A percentile compares a stretch with the other conserved stretches of the same genome.
Evolutionary conservation across 768 basidiomycete genomes (phyloP).

Genomic region (Rhizopogon vulgaris): DNA sequence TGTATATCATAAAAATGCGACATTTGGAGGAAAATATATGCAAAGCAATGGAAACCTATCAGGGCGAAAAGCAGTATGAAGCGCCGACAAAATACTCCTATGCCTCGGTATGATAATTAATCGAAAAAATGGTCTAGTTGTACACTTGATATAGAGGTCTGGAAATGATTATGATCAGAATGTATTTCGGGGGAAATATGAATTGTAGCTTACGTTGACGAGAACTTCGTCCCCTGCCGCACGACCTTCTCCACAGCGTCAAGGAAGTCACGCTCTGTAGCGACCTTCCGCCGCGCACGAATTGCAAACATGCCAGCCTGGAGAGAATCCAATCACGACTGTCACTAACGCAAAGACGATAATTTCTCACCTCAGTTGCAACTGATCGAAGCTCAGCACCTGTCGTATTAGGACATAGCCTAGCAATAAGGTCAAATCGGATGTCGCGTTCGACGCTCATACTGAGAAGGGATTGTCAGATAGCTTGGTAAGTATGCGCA

Average conservation of each 20-base stretch:
- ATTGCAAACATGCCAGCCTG: slow-evolving; percentile 99
- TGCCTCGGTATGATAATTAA: too few species aligned
- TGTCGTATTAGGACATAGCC: slow-evolving; percentile 95
- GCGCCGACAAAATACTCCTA: too few species aligned
- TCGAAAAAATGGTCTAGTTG: slow-evolving; percentile 47
- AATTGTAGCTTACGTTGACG: slow-evolving; percentile 70
- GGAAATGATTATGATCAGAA: slow-evolving; percentile 7
- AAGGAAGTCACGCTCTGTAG: slow-evolving; percentile 95
- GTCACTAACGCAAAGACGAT: not conserved
- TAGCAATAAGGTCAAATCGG: slow-evolving; percentile 94
- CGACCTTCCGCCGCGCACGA: slow-evolving; percentile 91
- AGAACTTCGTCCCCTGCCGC: slow-evolving; percentile 96
- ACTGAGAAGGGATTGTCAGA: slow-evolving; percentile 32
- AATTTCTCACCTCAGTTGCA: slow-evolving; percentile 77
- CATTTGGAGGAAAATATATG: not conserved
- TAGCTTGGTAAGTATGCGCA: not conserved
- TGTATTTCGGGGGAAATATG: not conserved
- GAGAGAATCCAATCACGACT: not conserved
- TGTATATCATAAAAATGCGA: not conserved
- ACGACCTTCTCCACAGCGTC: slow-evolving; percentile 99
- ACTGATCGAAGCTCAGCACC: slow-evolving; percentile 98
- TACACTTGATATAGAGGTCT: slow-evolving; percentile 92
- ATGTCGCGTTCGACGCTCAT: slow-evolving; percentile 98
- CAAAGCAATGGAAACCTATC: not conserved
- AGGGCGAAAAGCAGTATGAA: too few species aligned